Evolutionary conservation across 163 green algal genomes (phyloP), one percentile per base, ranked within the genome.

Genomic region (Coccomyxa subellipsoidea): DNA sequence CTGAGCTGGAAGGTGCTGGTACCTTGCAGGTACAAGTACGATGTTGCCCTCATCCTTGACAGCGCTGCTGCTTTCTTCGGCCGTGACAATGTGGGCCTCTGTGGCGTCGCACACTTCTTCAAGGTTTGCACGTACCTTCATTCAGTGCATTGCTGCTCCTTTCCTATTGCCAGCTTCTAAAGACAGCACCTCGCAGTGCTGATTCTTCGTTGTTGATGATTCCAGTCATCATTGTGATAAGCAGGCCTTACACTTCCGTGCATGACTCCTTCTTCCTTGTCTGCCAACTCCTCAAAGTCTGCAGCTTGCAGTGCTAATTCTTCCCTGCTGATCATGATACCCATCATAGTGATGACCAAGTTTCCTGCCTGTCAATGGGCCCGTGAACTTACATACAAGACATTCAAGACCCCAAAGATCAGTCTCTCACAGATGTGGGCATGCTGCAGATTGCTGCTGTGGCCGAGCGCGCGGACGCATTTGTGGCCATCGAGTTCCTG

Each of bases 1-100:
- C n/a, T n/a, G n/a, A n/a, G n/a, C n/a, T n/a, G n/a, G n/a, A n/a
- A n/a, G n/a, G n/a, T n/a, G n/a, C n/a, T n/a, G n/a, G n/a, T n/a
- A n/a, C n/a, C n/a, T n/a, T n/a, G 27, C 7, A 73, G 66, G 66
- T 73, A 73, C 66, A 73, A 73, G 66, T n/a, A 36, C 66, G 32
- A 73, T 23, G 27, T 23, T 27, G 66, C 66, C 10, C 66, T 36
- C 66, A 73, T 73, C 66, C n/a, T 73, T 34, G 66, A 73, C 66
- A 73, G 66, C 27, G 66, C 66, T 34, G 66, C 66, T 32, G 66
- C 66, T 1, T 73, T 36, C 66, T 73, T 73, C 4, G 66, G 66
- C 66, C 27, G 66, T 0, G 66, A 73, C 66, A 73, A 73, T 34
- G 66, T 73, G 21, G 66, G 66, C 18, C n/a, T 73, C 29, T 73